Conservation (phyloP, 2,329 filamentous ascomycete species). For the Coniochaeta sp. region DNA sequence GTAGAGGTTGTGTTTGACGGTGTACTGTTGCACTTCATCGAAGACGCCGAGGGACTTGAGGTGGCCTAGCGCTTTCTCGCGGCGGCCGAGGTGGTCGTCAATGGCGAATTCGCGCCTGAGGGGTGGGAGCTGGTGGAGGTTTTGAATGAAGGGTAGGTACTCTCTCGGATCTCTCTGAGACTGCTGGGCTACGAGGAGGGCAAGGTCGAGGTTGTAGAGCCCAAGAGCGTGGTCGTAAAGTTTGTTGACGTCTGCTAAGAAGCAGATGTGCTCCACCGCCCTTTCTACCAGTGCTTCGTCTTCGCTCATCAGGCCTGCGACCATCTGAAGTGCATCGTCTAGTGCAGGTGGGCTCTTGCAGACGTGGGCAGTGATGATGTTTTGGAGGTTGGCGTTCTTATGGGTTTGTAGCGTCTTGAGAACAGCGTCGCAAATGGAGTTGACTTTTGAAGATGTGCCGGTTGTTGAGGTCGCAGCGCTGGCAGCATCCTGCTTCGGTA, state of each 20-base stretch:
- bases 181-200: constrained; percentile 86
- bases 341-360: constrained; percentile 90
- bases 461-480: neutral
- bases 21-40: constrained; percentile 71
- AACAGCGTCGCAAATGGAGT: constrained; percentile 80
- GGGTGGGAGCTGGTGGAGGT: constrained; percentile 66
- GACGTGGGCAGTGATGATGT: constrained; percentile 88
- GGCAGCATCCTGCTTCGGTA: neutral
- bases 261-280: constrained; percentile 94
- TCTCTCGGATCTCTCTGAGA: constrained; percentile 93
- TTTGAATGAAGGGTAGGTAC: constrained; percentile 90
- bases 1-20: constrained; percentile 73
- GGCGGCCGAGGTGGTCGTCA: constrained; percentile 76
- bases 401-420: constrained; percentile 57
- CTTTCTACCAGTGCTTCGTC: constrained; percentile 70
- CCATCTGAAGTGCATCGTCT: constrained; percentile 72
- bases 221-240: constrained; percentile 88
- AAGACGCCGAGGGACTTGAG: constrained; percentile 68
- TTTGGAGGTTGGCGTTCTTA: constrained; percentile 66
- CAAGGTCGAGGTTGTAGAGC: constrained; percentile 84
- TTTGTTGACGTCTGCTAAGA: constrained; percentile 86
- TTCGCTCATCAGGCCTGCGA: constrained; percentile 64
- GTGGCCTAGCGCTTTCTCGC: constrained; percentile 68
- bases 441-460: constrained; percentile 57
- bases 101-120: constrained; percentile 73